Evolutionary conservation across 2,329 filamentous ascomycete species (phyloP).

Genomic region (Lachnellula arida): DNA sequence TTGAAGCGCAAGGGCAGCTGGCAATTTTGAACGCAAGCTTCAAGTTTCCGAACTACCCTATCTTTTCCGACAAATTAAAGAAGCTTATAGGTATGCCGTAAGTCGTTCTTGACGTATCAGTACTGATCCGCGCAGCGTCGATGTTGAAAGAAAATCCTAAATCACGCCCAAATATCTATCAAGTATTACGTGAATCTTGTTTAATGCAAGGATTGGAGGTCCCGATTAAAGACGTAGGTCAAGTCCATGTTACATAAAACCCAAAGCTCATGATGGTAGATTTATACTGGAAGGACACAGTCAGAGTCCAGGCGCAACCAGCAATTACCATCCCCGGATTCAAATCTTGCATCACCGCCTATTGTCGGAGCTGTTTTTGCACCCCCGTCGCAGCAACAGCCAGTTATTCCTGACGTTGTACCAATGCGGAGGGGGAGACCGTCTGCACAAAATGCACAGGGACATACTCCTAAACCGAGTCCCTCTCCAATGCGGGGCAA

Average conservation of each 20-base stretch:
- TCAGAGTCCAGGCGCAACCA: slow-evolving; percentile 59
- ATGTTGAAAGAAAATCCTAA: slow-evolving; percentile 84
- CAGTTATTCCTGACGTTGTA: slow-evolving; percentile 78
- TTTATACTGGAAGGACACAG: slow-evolving; percentile 61
- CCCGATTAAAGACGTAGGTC: slow-evolving; percentile 80
- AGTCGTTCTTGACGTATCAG: background rate
- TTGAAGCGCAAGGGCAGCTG: slow-evolving; percentile 95
- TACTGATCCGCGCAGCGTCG: slow-evolving; percentile 51
- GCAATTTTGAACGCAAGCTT: slow-evolving; percentile 95
- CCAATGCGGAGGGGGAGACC: slow-evolving; percentile 90
- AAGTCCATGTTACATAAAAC: background rate
- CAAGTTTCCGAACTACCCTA: slow-evolving; percentile 82
- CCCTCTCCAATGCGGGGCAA: slow-evolving; percentile 67
- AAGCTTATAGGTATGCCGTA: slow-evolving; percentile 72
- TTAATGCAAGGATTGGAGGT: slow-evolving; percentile 82
- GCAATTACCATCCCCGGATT: slow-evolving; percentile 52
- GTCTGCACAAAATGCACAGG: slow-evolving; percentile 43
- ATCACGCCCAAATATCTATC: slow-evolving; percentile 83
- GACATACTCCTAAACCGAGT: slow-evolving; percentile 48
- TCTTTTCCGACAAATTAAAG: slow-evolving; percentile 86
- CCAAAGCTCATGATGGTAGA: slow-evolving; percentile 43
- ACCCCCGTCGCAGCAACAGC: slow-evolving; percentile 64
- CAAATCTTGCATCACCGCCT: slow-evolving; percentile 46
- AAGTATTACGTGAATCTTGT: slow-evolving; percentile 83
- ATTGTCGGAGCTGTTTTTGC: slow-evolving; percentile 78